Percentiles rank a stretch among this genome's conserved stretches.
Evolutionary conservation across 2,329 filamentous ascomycete species (phyloP).

Genomic region (Paecilomyces sp.): DNA sequence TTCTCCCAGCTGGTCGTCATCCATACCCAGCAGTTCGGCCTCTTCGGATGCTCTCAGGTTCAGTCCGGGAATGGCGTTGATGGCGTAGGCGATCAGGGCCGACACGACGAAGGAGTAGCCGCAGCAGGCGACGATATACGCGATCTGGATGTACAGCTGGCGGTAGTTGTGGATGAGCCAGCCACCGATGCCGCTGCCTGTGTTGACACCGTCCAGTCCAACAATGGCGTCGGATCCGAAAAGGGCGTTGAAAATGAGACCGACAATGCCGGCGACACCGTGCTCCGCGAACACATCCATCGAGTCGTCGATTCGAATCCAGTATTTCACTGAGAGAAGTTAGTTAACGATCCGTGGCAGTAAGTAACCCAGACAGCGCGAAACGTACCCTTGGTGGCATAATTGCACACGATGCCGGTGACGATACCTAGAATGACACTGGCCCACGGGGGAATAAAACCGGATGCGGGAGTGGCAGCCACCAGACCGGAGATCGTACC

Average conservation of each 20-base stretch:
- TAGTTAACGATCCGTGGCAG: conserved; percentile 2
- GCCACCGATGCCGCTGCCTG: conserved; percentile 46
- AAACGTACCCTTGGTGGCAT: conserved; percentile 74
- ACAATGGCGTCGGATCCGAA: conserved; percentile 71
- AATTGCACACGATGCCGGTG: conserved; percentile 68
- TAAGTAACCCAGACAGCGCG: conserved; percentile 11
- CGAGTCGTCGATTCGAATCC: conserved; percentile 75
- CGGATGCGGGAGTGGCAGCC: conserved; percentile 76
- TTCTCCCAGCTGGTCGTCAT: conserved; percentile 45
- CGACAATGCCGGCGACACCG: conserved; percentile 73
- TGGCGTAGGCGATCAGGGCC: conserved; percentile 61
- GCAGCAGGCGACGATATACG: conserved; percentile 58
- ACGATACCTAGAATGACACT: conserved; percentile 54
- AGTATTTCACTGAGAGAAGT: conserved; percentile 54
- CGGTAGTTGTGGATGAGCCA: conserved; percentile 66
- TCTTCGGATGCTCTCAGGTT: conserved; percentile 60
- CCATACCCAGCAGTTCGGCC: conserved; percentile 61
- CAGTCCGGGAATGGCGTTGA: conserved; percentile 65
- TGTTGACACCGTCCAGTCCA: conserved; percentile 60
- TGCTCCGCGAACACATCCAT: conserved; percentile 91
- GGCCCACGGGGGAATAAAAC: conserved; percentile 65
- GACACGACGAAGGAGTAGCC: conserved; percentile 62
- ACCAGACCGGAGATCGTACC: conserved; percentile 82
- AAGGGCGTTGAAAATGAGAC: conserved; percentile 70
- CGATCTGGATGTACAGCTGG: conserved; percentile 65